Percentiles rank a stretch among this genome's conserved stretches.
Evolutionary conservation across 2,329 filamentous ascomycete species (phyloP).

Genomic region (Botrytis galanthina): DNA sequence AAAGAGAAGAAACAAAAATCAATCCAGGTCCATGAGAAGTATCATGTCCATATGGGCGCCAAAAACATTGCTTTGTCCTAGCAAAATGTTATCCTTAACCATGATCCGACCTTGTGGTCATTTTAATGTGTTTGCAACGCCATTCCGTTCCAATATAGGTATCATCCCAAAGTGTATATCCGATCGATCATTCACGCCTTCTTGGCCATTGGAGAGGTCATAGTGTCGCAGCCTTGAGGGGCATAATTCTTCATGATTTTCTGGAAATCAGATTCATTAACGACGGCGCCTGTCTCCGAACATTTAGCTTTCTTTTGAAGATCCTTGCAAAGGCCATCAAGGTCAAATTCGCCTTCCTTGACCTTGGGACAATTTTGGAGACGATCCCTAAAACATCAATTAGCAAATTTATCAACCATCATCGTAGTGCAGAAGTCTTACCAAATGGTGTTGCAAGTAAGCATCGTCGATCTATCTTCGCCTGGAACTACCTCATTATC

Average conservation of each 20-base stretch:
- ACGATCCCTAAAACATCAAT: slow-evolving; percentile 67
- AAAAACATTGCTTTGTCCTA: slow-evolving; percentile 12
- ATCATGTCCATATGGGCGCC: slow-evolving; percentile 9
- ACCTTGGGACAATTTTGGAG: slow-evolving; percentile 84
- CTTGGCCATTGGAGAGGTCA: not conserved
- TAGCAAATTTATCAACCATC: not conserved
- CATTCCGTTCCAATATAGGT: slow-evolving; percentile 12
- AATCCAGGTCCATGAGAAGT: slow-evolving; percentile 7
- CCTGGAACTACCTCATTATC: slow-evolving; percentile 66
- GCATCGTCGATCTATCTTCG: slow-evolving; percentile 59
- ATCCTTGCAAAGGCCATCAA: slow-evolving; percentile 89
- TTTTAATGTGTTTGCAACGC: slow-evolving; percentile 16
- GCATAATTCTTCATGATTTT: slow-evolving; percentile 58
- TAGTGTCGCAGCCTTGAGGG: not conserved
- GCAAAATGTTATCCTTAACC: slow-evolving; percentile 14
- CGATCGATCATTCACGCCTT: slow-evolving; percentile 8
- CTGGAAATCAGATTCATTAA: slow-evolving; percentile 86
- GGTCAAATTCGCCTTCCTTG: slow-evolving; percentile 85
- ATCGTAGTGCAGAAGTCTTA: slow-evolving; percentile 47
- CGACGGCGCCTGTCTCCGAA: slow-evolving; percentile 83
- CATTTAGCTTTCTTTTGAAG: slow-evolving; percentile 95
- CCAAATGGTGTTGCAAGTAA: slow-evolving; percentile 93
- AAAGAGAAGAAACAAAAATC: not conserved
- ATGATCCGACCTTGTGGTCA: slow-evolving; percentile 14
- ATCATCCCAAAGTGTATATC: slow-evolving; percentile 8